phyloP scores from a whole-genome alignment of 257 asterid species.

The Orobanche coerulescens region DNA sequence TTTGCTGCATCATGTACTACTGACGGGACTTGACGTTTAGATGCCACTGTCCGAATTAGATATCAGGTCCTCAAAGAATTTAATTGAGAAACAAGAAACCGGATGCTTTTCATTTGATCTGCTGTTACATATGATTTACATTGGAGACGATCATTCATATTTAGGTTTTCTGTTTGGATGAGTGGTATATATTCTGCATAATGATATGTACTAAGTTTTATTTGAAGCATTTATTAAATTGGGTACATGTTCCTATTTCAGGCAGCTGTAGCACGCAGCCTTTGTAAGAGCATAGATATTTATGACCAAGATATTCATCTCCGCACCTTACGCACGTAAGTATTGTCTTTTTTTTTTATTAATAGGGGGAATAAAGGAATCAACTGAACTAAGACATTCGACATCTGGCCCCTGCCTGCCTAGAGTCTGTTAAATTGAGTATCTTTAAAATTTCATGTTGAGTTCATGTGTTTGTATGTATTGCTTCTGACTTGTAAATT shows the following conservation, averaged over 20 bases:
- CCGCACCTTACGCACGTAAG: conserved; percentile 73
- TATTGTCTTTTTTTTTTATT: conserved; percentile 15
- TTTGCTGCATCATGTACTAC: too few species aligned
- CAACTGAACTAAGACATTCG: neutral
- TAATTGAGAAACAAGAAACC: neutral
- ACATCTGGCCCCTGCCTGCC: neutral
- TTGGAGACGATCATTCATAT: neutral
- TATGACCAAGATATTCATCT: conserved; percentile 95
- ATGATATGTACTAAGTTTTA: too few species aligned
- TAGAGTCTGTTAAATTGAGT: too few species aligned
- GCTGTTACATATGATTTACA: neutral
- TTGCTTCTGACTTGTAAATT: conserved; percentile 12
- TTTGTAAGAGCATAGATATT: conserved; percentile 70
- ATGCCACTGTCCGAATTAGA: too few species aligned
- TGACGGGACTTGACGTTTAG: too few species aligned
- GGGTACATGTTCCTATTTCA: conserved; percentile 28
- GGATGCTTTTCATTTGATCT: neutral
- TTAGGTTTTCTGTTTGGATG: neutral
- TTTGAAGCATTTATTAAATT: conserved; percentile 14
- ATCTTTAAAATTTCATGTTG: neutral
- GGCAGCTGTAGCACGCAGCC: conserved; percentile 87
- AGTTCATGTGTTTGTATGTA: conserved; percentile 11
- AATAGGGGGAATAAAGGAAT: neutral
- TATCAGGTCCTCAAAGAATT: neutral
- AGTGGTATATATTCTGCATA: too few species aligned